Conservation (phyloP, 176 grass and related monocot species). For the Urochloa ruziziensis region DNA sequence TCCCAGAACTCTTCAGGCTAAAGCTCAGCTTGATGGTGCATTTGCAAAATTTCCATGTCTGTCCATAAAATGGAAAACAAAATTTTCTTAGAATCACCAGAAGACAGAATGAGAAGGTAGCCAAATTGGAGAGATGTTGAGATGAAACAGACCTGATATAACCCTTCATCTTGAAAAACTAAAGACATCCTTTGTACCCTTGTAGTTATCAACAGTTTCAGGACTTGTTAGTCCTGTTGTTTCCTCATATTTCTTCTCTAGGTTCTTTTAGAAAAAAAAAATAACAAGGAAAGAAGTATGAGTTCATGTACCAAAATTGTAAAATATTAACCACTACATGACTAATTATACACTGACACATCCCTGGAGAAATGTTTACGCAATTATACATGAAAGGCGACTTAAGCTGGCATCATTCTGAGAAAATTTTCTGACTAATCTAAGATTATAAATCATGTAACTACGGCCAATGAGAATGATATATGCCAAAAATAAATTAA, state of each 20-base stretch:
- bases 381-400: neutral
- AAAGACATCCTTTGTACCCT: conserved; percentile 45
- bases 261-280: conserved; percentile 31
- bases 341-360: neutral
- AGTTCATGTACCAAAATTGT: conserved; percentile 13
- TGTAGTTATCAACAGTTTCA: conserved; percentile 67
- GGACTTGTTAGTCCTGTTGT: conserved; percentile 63
- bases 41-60: conserved; percentile 34
- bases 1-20: conserved; percentile 27
- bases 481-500: neutral
- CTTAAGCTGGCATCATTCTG: neutral
- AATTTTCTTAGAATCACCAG: neutral
- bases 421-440: neutral
- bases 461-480: conserved; percentile 13
- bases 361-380: neutral
- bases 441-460: neutral
- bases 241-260: conserved; percentile 84
- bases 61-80: conserved; percentile 12
- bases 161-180: conserved; percentile 48
- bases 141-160: conserved; percentile 30
- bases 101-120: conserved; percentile 1
- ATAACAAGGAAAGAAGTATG: conserved; percentile 2
- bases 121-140: conserved; percentile 3
- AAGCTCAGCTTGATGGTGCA: neutral
- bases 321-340: neutral